Evolutionary conservation across 306 rosid species (phyloP).

Genomic region (Ormosia emarginata): DNA sequence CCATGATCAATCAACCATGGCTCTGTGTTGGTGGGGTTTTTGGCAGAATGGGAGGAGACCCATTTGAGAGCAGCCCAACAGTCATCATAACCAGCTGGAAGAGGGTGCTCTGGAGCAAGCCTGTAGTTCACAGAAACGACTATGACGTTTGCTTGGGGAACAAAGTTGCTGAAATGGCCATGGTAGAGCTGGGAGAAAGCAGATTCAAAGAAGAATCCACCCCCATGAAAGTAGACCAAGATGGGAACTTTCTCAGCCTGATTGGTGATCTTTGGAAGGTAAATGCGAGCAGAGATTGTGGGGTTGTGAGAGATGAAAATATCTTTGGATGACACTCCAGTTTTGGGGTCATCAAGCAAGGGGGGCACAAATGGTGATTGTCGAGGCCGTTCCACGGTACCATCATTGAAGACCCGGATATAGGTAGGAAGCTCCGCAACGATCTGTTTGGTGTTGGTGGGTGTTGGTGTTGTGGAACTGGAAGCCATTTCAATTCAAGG

Average conservation of each 20-base stretch:
- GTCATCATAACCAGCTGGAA: conserved; percentile 43
- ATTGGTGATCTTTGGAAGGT: conserved; percentile 33
- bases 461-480: neutral
- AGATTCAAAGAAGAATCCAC: conserved; percentile 38
- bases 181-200: conserved; percentile 40
- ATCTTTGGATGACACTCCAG: conserved; percentile 53
- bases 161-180: conserved; percentile 23
- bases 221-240: conserved; percentile 56
- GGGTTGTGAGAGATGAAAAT: conserved; percentile 37
- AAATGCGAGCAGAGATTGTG: conserved; percentile 36
- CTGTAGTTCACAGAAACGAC: conserved; percentile 55
- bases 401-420: conserved; percentile 30
- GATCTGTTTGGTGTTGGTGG: neutral
- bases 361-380: conserved; percentile 30
- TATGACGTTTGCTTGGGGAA: conserved; percentile 16
- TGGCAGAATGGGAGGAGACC: conserved; percentile 13
- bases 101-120: conserved; percentile 45
- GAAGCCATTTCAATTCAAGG: neutral
- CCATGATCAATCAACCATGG: conserved; percentile 47
- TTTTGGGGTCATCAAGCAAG: conserved; percentile 15
- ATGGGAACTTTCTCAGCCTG: conserved; percentile 34
- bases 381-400: conserved; percentile 27
- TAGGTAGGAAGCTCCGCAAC: conserved; percentile 18
- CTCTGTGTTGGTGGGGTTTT: conserved; percentile 6
- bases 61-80: conserved; percentile 48